A percentile compares a stretch with the other conserved stretches of the same genome.
These are phyloP conservation scores for Fonsecaea pedrosoi DNA, from an alignment of 2,329 filamentous ascomycete species.

Conservation along the genomic window DNA sequence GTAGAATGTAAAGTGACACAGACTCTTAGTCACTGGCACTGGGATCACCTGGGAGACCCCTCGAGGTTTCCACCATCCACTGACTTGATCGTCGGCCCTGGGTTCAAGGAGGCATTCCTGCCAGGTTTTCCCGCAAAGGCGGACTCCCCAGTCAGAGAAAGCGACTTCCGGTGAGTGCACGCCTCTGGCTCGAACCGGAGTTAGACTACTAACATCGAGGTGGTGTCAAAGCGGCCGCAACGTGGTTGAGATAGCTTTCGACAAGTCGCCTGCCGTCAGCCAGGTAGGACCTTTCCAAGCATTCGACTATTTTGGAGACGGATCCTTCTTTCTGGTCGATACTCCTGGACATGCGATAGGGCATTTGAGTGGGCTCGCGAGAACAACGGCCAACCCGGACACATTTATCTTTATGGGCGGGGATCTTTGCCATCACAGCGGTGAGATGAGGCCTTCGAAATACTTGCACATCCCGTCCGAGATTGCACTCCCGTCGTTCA, in stretches of 20 bases:
- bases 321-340: conserved; percentile 52
- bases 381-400: conserved; percentile 45
- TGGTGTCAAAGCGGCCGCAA: conserved; percentile 4
- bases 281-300: conserved; percentile 48
- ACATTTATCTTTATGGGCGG: conserved; percentile 59
- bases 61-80: conserved; percentile 55
- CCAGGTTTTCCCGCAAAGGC: conserved; percentile 56
- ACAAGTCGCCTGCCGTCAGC: background rate
- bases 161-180: conserved; percentile 42
- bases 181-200: conserved; percentile 26
- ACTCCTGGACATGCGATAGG: conserved; percentile 57
- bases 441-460: conserved; percentile 10
- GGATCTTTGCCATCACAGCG: conserved; percentile 54
- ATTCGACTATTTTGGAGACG: conserved; percentile 39
- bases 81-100: conserved; percentile 60
- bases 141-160: conserved; percentile 46
- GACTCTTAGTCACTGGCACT: conserved; percentile 39
- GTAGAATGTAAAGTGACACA: no score
- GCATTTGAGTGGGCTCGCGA: conserved; percentile 58
- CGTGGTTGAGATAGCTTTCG: conserved; percentile 3
- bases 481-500: background rate
- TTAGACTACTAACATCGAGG: background rate
- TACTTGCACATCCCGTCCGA: conserved; percentile 3
- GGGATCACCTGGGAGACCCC: conserved; percentile 59
- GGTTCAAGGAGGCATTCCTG: conserved; percentile 48